phyloP scores from a whole-genome alignment of 2,329 filamentous ascomycete genomes.

The Coleophoma crateriformis region DNA sequence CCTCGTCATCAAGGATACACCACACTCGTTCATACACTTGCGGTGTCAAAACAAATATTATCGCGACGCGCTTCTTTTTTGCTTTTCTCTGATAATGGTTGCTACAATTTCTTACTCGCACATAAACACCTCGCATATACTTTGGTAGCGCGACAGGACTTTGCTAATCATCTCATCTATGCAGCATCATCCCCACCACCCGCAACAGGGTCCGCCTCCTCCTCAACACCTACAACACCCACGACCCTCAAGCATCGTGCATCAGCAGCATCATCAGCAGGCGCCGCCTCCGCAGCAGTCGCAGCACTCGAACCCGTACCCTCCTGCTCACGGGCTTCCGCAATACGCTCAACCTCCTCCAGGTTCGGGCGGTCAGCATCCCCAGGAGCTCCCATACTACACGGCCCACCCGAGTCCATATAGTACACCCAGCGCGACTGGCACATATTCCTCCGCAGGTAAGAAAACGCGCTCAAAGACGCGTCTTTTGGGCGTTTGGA shows the following conservation, averaged over 20 bases:
- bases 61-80: slow-evolving; percentile 22
- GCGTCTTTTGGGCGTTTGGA: slow-evolving; percentile 6
- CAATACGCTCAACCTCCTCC: slow-evolving; percentile 65
- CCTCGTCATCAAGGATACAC: slow-evolving; percentile 27
- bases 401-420: slow-evolving; percentile 77
- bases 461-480: slow-evolving; percentile 23
- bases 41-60: slow-evolving; percentile 22
- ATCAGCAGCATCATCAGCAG: slow-evolving; percentile 63
- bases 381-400: slow-evolving; percentile 71
- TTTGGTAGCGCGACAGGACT: slow-evolving; percentile 3
- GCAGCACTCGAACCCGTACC: slow-evolving; percentile 62
- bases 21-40: slow-evolving; percentile 18
- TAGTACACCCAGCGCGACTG: slow-evolving; percentile 73
- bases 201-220: slow-evolving; percentile 65
- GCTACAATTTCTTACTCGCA: slow-evolving; percentile 20
- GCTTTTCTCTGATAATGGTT: slow-evolving; percentile 23
- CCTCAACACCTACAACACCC: slow-evolving; percentile 62
- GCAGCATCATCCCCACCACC: slow-evolving; percentile 73
- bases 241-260: slow-evolving; percentile 66
- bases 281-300: slow-evolving; percentile 51
- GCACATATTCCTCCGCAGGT: slow-evolving; percentile 86
- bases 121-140: slow-evolving; percentile 10
- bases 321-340: slow-evolving; percentile 60
- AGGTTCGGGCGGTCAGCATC: slow-evolving; percentile 53
- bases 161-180: slow-evolving; percentile 22